Base-by-base conservation (phyloP, 2,329 filamentous ascomycete species). In the Ophiostoma montium region DNA sequence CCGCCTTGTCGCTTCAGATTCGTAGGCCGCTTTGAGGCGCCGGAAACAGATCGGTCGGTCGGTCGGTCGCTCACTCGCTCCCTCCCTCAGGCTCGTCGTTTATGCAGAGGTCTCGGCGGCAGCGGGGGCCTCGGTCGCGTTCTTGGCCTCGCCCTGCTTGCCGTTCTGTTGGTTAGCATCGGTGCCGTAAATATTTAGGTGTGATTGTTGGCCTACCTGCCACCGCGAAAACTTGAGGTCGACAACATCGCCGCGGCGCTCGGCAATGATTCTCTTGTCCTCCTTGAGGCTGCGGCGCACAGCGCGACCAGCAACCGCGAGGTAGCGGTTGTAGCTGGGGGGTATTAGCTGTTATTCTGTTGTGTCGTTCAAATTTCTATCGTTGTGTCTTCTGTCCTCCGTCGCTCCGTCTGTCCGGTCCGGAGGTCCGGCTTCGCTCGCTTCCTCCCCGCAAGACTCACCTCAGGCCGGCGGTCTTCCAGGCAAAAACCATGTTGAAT, bases 251-350 rank as follows among this genome's bases (percentile, higher is more conserved):
- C 88, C 89, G 66, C 92, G 82, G 65, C 86, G 83, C 79, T 96
- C 92, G 57, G 89, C 88, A 59, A 67, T 67, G 58, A 95, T 69
- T 72, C 92, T 81, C 75, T 88, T 84, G 52, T 92, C 86, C 65
- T 98, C 92, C 78, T 96, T 95, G 68, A 98, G 77, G 67, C 88
- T 94, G 68, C 87, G 85, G 74, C 94, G 92, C 68, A 98, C 86
- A 65, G 86, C 85, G 70, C 89, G 88, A 70, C 89, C 81, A 64
- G 92, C 88, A 72, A 98, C 80, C 65, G 89, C 82, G 67, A 98
- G 82, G 82, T 95, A 96, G 75, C 89, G 92, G 84, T 98, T 98
- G 86, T 98, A 98, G 74, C 92, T 98, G 68, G 6, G 16, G 23
- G n/a, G 11, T 36, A 38, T 21, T 31, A 36, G 31, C 54, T 35